Evolutionary conservation across 139 green algal genomes (phyloP).

Genomic region (Edaphochlamys debaryana): DNA sequence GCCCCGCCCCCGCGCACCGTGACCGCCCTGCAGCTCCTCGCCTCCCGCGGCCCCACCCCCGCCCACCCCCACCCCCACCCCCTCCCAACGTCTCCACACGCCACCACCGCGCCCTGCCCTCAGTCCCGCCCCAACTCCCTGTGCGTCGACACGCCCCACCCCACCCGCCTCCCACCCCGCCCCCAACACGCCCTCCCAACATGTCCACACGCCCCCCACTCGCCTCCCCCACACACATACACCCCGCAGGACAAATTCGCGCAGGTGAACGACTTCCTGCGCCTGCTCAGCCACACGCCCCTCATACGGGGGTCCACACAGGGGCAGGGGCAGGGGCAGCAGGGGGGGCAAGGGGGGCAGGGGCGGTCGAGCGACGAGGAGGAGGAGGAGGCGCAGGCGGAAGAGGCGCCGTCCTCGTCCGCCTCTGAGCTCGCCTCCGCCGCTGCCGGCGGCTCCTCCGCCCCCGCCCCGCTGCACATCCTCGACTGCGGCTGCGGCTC

Average conservation of each 20-base stretch:
- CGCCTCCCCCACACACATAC: too few species aligned
- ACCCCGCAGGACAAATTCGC: slow-evolving; percentile 59
- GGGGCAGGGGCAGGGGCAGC: slow-evolving; percentile 11
- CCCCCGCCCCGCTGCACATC: slow-evolving; percentile 39
- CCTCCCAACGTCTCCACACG: too few species aligned
- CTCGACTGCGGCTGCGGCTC: slow-evolving; percentile 73
- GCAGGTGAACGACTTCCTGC: slow-evolving; percentile 73
- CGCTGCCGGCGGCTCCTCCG: neutral
- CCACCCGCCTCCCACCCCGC: neutral
- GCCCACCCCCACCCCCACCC: too few species aligned
- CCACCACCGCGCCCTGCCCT: too few species aligned
- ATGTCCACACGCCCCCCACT: neutral
- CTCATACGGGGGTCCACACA: slow-evolving; percentile 17
- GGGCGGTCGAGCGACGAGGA: too few species aligned
- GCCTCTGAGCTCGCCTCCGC: neutral
- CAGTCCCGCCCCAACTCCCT: too few species aligned
- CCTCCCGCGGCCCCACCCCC: too few species aligned
- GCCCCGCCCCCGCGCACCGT: too few species aligned
- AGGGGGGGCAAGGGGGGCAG: slow-evolving; percentile 19
- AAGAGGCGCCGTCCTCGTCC: neutral
- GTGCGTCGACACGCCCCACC: neutral
- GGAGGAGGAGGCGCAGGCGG: slow-evolving; percentile 19
- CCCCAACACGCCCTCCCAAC: neutral
- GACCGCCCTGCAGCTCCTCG: too few species aligned
- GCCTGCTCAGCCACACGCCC: slow-evolving; percentile 59